These are phyloP conservation scores for Tetraselmis striata DNA, from an alignment of 139 green algal genomes.

Conservation along the genomic window DNA sequence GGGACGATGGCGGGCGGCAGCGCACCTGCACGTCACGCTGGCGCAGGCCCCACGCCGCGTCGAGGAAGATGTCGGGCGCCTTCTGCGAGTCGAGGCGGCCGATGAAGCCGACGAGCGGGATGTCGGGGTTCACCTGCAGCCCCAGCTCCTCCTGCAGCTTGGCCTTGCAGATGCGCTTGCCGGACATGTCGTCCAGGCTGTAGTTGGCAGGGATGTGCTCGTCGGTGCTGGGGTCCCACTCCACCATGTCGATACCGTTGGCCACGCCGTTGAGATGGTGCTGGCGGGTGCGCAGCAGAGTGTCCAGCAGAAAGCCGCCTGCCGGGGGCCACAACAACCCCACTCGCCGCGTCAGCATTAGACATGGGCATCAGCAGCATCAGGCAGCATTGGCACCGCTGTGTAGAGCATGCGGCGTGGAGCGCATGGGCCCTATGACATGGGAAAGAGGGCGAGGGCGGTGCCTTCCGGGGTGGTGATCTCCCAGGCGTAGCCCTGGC, in stretches of 20 bases:
- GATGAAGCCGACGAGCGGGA: slow-evolving; percentile 70
- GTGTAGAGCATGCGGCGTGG: no score
- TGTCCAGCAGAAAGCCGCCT: slow-evolving; percentile 46
- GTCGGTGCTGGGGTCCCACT: slow-evolving; percentile 68
- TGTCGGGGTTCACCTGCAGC: slow-evolving; percentile 42
- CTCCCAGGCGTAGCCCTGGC: slow-evolving; percentile 67
- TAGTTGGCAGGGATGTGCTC: slow-evolving; percentile 52
- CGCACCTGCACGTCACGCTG: slow-evolving; percentile 47
- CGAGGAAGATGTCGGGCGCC: slow-evolving; percentile 62
- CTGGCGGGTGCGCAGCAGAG: slow-evolving; percentile 37
- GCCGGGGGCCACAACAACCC: background rate
- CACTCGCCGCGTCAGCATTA: no score
- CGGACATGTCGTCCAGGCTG: slow-evolving; percentile 21
- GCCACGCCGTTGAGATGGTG: slow-evolving; percentile 60
- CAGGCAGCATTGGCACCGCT: background rate
- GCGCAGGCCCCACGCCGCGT: slow-evolving; percentile 35
- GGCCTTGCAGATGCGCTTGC: slow-evolving; percentile 64
- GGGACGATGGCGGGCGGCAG: no score
- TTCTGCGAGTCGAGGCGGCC: slow-evolving; percentile 77
- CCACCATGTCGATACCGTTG: slow-evolving; percentile 78
- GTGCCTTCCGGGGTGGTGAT: slow-evolving; percentile 53
- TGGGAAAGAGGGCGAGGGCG: no score
- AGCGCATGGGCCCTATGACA: no score
- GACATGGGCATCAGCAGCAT: background rate
- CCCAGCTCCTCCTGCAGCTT: slow-evolving; percentile 66